phyloP scores from a whole-genome alignment of 2,329 filamentous ascomycete genomes.

The Aspergillus hiratsukae region DNA sequence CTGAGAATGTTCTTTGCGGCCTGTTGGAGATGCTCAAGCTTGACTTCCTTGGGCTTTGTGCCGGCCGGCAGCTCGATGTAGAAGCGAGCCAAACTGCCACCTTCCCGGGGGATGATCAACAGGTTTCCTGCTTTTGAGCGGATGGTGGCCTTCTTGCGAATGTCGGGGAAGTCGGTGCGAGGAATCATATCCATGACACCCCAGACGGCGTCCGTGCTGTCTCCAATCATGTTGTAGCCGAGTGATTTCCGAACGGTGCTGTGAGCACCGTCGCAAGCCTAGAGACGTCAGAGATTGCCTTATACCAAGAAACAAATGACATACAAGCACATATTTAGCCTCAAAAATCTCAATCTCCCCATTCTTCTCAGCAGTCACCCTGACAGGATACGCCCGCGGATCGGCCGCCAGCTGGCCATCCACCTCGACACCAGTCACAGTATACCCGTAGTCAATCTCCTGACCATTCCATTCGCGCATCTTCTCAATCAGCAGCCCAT shows the following conservation, averaged over 20 bases:
- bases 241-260: slow-evolving; percentile 37
- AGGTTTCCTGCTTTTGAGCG: slow-evolving; percentile 45
- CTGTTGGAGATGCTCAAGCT: slow-evolving; percentile 50
- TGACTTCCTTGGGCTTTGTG: slow-evolving; percentile 50
- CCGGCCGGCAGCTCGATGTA: slow-evolving; percentile 56
- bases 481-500: slow-evolving; percentile 50
- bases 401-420: slow-evolving; percentile 39
- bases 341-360: slow-evolving; percentile 39
- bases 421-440: slow-evolving; percentile 49
- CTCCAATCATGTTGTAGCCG: slow-evolving; percentile 54
- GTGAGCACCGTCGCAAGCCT: slow-evolving; percentile 49
- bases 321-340: slow-evolving; percentile 51
- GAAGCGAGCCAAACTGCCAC: slow-evolving; percentile 55
- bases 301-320: slow-evolving; percentile 13
- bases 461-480: slow-evolving; percentile 43
- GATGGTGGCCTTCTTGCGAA: slow-evolving; percentile 48
- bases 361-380: slow-evolving; percentile 40
- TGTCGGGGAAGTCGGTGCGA: slow-evolving; percentile 47
- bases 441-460: slow-evolving; percentile 53
- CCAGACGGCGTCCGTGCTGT: slow-evolving; percentile 54
- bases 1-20: slow-evolving; percentile 51
- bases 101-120: slow-evolving; percentile 52
- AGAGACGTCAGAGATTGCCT: neutral
- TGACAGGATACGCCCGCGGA: slow-evolving; percentile 41
- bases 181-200: slow-evolving; percentile 54